These are phyloP conservation scores for Beauveria sp. DNA, from an alignment of 2,329 filamentous ascomycete species.

Conservation along the genomic window DNA sequence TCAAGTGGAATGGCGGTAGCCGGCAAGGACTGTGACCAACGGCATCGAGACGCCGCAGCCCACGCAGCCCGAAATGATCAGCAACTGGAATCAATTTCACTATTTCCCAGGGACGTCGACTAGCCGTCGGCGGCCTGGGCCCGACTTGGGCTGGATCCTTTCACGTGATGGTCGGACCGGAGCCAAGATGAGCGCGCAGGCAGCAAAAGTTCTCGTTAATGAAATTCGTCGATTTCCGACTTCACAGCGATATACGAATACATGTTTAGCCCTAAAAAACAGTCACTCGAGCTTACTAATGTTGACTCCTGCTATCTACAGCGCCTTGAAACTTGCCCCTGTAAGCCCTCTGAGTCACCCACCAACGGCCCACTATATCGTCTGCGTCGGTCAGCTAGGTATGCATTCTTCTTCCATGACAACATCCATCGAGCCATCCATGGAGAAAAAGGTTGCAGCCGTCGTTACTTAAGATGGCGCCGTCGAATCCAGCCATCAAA, in stretches of 20 bases:
- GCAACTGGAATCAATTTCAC: background rate
- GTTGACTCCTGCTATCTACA: background rate
- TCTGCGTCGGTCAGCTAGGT: background rate
- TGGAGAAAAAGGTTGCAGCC: background rate
- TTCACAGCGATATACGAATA: background rate
- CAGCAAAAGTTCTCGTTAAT: no score
- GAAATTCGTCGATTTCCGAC: background rate
- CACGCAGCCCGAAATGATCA: background rate
- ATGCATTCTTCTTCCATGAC: background rate
- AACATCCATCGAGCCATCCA: background rate
- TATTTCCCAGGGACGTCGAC: no score
- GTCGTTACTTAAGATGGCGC: background rate
- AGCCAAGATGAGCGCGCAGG: no score
- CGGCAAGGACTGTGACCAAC: background rate
- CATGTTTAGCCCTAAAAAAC: background rate
- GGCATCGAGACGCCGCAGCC: background rate
- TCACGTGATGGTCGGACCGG: no score
- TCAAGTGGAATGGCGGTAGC: background rate
- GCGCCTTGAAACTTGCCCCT: background rate
- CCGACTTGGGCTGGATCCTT: no score
- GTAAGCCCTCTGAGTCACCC: constrained; percentile 7
- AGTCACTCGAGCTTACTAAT: background rate
- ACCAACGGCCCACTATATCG: constrained; percentile 1
- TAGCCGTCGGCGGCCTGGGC: no score
- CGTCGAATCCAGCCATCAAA: background rate